Base-by-base conservation (phyloP, 164 flowering plant species). In the Sedum album region DNA sequence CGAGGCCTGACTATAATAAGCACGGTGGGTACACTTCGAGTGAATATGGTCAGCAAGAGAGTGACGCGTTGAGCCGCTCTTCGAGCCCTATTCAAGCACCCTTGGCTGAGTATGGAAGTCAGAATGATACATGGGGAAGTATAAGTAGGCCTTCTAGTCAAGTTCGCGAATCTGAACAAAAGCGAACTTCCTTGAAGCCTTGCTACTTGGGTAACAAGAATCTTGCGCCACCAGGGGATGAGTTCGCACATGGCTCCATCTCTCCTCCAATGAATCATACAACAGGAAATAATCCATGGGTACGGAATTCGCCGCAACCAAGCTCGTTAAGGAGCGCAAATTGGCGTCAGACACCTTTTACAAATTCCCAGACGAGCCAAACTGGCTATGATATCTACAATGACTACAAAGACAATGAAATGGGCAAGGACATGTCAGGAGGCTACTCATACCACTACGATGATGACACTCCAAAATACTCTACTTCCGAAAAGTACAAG, bases 331-430 rank as follows among this genome's bases (percentile, higher is more conserved):
- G 74, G 69, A 26, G 62, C 72, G 49, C 2, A 62, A 42, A 71
- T 33, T 74, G 81, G 81, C 79, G 65, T 35, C 77, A 66, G 35
- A 49, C 70, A 31, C 71, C 72, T 3, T 71, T 70, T 18, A 25
- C 68, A 41, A 18, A 23, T 36, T 66, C 72, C 63, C 3, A 14
- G 30, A 31, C 62, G 64, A 49, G 41, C 41, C 46, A 51, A 17
- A 46, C 30, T 49, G 65, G 33, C n/a, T 23, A 51, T 18, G 67
- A 64, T 25, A 67, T 62, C 39, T 38, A 72, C 51, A 5, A 51
- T 71, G 8, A 33, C 65, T 41, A 26, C 30, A 39, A 55, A 55
- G 20, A 18, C 20, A 57, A 28, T 33, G 31, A 11, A 57, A 26
- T 13, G 17, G 62, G 28, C 18, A 57, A 53, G 25, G 55, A n/a